Percentiles rank a stretch among this genome's conserved stretches.
Conservation (phyloP, 345 rosid species). For the Hypericum perforatum region DNA sequence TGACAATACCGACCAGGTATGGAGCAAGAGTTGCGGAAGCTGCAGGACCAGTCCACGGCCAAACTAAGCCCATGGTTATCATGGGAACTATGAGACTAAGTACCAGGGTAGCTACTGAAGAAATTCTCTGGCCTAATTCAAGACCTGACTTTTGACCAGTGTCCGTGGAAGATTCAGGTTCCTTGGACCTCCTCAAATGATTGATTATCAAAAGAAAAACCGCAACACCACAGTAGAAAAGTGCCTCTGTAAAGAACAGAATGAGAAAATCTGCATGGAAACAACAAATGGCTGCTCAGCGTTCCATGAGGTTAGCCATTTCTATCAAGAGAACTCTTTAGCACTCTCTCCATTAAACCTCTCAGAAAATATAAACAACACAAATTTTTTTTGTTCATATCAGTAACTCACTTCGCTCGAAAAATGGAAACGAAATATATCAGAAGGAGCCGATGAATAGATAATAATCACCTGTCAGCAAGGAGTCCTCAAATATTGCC, state of each 20-base stretch:
- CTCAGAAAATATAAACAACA: no score
- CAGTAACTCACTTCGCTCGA: no score
- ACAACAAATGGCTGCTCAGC: neutral
- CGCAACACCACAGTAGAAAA: conserved; percentile 85
- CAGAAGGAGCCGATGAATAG: neutral
- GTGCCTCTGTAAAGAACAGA: conserved; percentile 95
- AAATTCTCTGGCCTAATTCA: conserved; percentile 62
- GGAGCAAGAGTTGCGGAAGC: conserved; percentile 99
- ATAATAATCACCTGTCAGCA: conserved; percentile 58
- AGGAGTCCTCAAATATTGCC: conserved; percentile 81
- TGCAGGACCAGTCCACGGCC: conserved; percentile 99
- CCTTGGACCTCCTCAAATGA: conserved; percentile 42
- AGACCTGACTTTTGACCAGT: conserved; percentile 19
- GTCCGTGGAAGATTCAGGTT: conserved; percentile 15
- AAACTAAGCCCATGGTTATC: conserved; percentile 97
- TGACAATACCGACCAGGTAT: conserved; percentile 80
- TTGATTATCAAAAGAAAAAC: conserved; percentile 62
- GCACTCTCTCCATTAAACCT: neutral
- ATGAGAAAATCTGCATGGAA: conserved; percentile 78
- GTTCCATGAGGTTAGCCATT: neutral
- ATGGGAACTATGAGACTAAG: conserved; percentile 87
- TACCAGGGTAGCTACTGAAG: conserved; percentile 78
- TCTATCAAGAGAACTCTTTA: neutral
- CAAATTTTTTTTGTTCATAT: no score
- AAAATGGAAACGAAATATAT: no score